Evolutionary conservation across 176 grass and related monocot genomes (phyloP).

Genomic region (Carex myosuroides): DNA sequence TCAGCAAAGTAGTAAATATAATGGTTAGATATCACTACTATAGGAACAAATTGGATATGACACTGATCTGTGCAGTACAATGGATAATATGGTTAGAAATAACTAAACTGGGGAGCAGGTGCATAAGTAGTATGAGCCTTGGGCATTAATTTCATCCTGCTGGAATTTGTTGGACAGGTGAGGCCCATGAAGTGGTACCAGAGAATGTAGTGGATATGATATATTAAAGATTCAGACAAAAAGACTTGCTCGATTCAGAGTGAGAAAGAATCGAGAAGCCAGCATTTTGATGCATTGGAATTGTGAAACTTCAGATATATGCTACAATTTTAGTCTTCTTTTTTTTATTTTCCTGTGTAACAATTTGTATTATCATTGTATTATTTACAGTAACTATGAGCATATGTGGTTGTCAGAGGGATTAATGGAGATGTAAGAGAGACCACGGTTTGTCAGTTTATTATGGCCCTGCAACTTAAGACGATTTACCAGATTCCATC

Average conservation of each 20-base stretch:
- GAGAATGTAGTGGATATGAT: not conserved
- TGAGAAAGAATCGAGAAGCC: not conserved
- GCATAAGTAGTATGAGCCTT: not conserved
- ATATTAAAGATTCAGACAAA: not conserved
- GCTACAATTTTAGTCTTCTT: not conserved
- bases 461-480: not conserved
- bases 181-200: not conserved
- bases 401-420: not conserved
- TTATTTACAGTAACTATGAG: not conserved
- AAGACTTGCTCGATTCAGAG: not conserved
- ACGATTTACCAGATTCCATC: not conserved
- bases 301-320: not conserved
- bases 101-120: not conserved
- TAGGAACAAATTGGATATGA: not conserved
- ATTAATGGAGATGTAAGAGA: not conserved
- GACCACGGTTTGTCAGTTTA: not conserved
- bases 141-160: not conserved
- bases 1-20: not conserved
- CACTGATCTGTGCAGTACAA: not conserved
- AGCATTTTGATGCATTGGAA: not conserved
- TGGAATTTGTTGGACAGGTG: not conserved
- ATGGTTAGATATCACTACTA: not conserved
- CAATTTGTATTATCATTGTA: not conserved
- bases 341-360: not conserved
- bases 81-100: not conserved